These are phyloP conservation scores for Lunularia cruciata DNA, from an alignment of 225 moss, liverwort and hornwort species.

Conservation along the genomic window DNA sequence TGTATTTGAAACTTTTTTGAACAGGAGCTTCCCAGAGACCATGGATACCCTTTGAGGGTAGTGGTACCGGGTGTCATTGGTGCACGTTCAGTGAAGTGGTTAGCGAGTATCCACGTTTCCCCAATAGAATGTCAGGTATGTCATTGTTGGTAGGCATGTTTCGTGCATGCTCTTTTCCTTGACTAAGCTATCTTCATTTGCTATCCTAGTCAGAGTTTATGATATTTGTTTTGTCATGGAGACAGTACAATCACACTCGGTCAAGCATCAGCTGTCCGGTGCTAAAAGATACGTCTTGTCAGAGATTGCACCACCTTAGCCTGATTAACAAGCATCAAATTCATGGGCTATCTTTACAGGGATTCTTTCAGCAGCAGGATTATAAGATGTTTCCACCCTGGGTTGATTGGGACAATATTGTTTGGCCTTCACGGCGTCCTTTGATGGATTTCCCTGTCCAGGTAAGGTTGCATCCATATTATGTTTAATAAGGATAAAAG, in stretches of 20 bases:
- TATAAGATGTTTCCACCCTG: constrained; percentile 86
- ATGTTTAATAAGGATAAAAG: neutral
- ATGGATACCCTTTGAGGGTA: constrained; percentile 73
- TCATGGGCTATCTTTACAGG: constrained; percentile 32
- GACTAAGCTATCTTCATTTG: too few relatives aligned
- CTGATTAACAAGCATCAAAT: too few relatives aligned
- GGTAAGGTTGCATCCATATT: constrained; percentile 45
- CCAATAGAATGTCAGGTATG: constrained; percentile 64
- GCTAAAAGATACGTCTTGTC: too few relatives aligned
- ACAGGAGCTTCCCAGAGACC: constrained; percentile 66
- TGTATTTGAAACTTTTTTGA: neutral
- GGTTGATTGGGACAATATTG: constrained; percentile 77
- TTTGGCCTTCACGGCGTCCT: constrained; percentile 69
- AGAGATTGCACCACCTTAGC: too few relatives aligned
- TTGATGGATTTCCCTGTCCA: constrained; percentile 83
- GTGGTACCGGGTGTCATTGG: constrained; percentile 73
- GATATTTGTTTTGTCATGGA: too few relatives aligned
- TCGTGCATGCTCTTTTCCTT: too few relatives aligned
- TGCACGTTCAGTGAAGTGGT: constrained; percentile 85
- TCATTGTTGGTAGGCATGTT: too few relatives aligned
- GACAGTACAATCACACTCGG: too few relatives aligned
- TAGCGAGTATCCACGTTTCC: constrained; percentile 49
- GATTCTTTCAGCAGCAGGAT: constrained; percentile 73
- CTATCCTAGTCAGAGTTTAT: too few relatives aligned
- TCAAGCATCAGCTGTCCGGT: too few relatives aligned